Base-by-base conservation (phyloP, 1,284 basidiomycete species). In the Ustilago nuda region DNA sequence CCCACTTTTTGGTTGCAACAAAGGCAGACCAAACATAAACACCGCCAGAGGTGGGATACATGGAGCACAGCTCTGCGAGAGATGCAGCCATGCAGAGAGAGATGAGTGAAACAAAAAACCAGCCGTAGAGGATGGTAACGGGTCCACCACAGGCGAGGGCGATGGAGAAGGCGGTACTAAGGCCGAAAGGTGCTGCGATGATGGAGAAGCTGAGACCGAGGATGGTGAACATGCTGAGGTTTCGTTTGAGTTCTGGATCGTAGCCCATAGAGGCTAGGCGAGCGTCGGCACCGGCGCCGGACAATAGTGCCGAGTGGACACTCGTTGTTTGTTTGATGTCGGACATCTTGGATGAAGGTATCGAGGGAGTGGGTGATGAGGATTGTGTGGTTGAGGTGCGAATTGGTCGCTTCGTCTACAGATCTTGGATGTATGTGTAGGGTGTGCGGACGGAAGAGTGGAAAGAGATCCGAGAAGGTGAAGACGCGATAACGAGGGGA, bases 1-100 rank as follows among this genome's bases (percentile, higher is more conserved):
- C 85, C 82, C 87, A 88, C 52, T 85, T 86, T 3, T 84, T 86
- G 11, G 85, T 87, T 0, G 87, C 86, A 4, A 87, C 84, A 80
- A 87, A 87, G 2, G 87, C 87, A 0, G 87, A 81, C 87, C 87
- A 88, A 63, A 87, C 87, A 72, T 88, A 88, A 1, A 88, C 87
- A 41, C 88, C 88, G 1, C 87, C 88, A 0, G 86, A 86, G 3
- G 87, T 87, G 0, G 88, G 88, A 48, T 86, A 88, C 32, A 87
- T 87, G 8, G 86, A 87, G 67, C 87, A 88, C 46, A 88, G 87
- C 66, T 88, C 88, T 1, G 87, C 88, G 8, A 88, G 79, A 61
- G 85, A 87, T 0, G 87, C 82, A 2, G 87, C 87, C 48, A 88
- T 88, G 46, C 84, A 85, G 54, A 88, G 62, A n/a, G 87, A 87